These are phyloP conservation scores for Ganoderma lingzhi DNA, from an alignment of 1,284 basidiomycete genomes.

Conservation along the genomic window DNA sequence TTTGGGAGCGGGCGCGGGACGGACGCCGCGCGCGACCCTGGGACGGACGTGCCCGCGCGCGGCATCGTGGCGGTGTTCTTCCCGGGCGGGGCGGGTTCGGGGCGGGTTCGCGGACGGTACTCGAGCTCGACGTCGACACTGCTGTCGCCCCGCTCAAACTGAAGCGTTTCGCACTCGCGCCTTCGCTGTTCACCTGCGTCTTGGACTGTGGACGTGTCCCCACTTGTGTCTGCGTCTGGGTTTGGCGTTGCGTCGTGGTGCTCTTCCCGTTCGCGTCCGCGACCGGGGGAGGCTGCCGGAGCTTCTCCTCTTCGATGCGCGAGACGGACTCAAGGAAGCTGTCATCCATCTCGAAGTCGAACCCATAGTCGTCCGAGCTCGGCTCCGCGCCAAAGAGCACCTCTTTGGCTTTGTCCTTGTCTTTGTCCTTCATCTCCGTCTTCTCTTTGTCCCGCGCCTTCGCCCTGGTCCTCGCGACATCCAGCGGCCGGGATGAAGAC, in stretches of 20 bases:
- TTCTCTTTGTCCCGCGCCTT: neutral
- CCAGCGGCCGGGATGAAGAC: neutral
- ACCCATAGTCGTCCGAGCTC: constrained; percentile 44
- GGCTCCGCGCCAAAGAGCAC: constrained; percentile 20
- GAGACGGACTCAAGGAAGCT: constrained; percentile 47
- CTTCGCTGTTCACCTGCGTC: constrained; percentile 19
- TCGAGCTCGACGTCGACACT: constrained; percentile 4
- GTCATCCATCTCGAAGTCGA: constrained; percentile 47
- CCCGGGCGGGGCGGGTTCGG: no score
- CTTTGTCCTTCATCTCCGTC: constrained; percentile 13
- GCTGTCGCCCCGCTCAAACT: constrained; percentile 6
- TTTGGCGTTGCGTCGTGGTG: constrained; percentile 2
- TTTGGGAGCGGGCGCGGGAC: constrained; percentile 10
- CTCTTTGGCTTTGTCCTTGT: constrained; percentile 26
- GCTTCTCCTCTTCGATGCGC: constrained; percentile 46
- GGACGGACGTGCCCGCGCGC: constrained; percentile 7
- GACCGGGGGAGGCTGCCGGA: neutral
- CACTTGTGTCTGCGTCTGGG: constrained; percentile 14
- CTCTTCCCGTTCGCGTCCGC: constrained; percentile 1
- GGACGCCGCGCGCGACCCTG: constrained; percentile 17
- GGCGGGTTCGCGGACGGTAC: neutral
- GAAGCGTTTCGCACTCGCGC: constrained; percentile 16
- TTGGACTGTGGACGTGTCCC: constrained; percentile 16
- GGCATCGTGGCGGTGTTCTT: neutral
- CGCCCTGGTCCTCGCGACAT: constrained; percentile 3